Conservation (phyloP, 176 grass and related monocot species). For the Cenchrus purpureus region DNA sequence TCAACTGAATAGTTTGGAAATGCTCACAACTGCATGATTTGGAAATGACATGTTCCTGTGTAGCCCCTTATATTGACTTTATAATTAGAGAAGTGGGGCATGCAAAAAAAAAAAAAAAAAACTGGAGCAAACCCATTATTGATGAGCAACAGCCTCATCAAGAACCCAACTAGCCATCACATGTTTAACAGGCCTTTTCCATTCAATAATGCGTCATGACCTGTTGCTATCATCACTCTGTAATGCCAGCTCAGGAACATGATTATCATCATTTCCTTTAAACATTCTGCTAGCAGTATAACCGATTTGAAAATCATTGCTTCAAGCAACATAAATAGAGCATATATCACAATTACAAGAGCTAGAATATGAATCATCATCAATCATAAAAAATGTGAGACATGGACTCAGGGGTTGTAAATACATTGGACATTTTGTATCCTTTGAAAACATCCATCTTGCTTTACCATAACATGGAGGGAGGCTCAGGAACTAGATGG, state of each 20-base stretch:
- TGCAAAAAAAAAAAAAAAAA: neutral
- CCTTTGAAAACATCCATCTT: constrained; percentile 48
- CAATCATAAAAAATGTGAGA: constrained; percentile 37
- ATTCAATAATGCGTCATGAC: constrained; percentile 13
- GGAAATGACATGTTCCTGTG: neutral
- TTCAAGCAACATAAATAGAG: constrained; percentile 20
- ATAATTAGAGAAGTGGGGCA: neutral
- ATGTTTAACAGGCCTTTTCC: constrained; percentile 5
- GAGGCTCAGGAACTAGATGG: constrained; percentile 40
- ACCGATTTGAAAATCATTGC: neutral
- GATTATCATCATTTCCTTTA: neutral
- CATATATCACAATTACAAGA: constrained; percentile 43
- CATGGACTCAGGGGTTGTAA: constrained; percentile 36
- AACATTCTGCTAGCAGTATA: neutral
- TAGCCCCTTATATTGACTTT: neutral
- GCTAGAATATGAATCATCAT: constrained; percentile 33
- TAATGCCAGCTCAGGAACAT: constrained; percentile 36
- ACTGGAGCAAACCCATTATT: constrained; percentile 38
- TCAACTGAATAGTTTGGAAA: neutral
- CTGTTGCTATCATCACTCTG: neutral
- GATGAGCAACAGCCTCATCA: constrained; percentile 23
- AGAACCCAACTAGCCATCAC: constrained; percentile 16
- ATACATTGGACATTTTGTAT: constrained; percentile 49
- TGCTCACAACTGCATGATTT: neutral
- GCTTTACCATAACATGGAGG: constrained; percentile 27